phyloP scores from a whole-genome alignment of 345 rosid species.

The Chamaenerion angustifolium region DNA sequence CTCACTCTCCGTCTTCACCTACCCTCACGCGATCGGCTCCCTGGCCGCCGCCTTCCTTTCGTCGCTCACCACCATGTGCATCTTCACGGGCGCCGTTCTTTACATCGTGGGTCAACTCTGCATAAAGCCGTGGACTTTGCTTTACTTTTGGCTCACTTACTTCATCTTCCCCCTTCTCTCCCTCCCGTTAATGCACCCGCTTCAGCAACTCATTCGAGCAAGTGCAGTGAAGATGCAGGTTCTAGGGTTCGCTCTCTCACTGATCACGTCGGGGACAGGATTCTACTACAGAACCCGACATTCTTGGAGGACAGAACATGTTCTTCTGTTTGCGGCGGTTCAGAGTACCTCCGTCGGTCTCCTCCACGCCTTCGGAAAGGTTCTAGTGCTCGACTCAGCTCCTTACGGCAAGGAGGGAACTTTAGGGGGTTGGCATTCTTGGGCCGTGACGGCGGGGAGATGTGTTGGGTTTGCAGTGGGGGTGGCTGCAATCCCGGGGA shows the following conservation, averaged over 20 bases:
- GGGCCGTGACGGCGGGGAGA: slow-evolving; percentile 9
- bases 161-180: slow-evolving; percentile 10
- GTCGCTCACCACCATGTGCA: slow-evolving; percentile 9
- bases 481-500: slow-evolving; percentile 3
- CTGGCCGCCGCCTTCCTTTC: slow-evolving; percentile 5
- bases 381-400: slow-evolving; percentile 9
- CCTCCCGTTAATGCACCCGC: slow-evolving; percentile 11
- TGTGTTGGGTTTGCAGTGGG: slow-evolving; percentile 10
- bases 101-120: slow-evolving; percentile 11
- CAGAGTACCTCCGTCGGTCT: slow-evolving; percentile 11
- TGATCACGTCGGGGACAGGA: slow-evolving; percentile 8
- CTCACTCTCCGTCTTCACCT: slow-evolving; percentile 3
- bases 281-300: slow-evolving; percentile 6
- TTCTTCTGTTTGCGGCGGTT: slow-evolving; percentile 8
- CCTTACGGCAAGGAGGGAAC: slow-evolving; percentile 15
- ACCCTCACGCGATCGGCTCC: slow-evolving; percentile 10
- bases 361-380: slow-evolving; percentile 8
- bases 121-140: slow-evolving; percentile 4
- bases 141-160: slow-evolving; percentile 11
- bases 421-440: slow-evolving; percentile 13
- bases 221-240: slow-evolving; percentile 13
- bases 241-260: slow-evolving; percentile 9
- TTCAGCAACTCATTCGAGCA: slow-evolving; percentile 7
- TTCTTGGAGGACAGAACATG: neutral
- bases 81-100: slow-evolving; percentile 10